Evolutionary conservation across 345 rosid genomes (phyloP).

Genomic region (Alliaria petiolata): DNA sequence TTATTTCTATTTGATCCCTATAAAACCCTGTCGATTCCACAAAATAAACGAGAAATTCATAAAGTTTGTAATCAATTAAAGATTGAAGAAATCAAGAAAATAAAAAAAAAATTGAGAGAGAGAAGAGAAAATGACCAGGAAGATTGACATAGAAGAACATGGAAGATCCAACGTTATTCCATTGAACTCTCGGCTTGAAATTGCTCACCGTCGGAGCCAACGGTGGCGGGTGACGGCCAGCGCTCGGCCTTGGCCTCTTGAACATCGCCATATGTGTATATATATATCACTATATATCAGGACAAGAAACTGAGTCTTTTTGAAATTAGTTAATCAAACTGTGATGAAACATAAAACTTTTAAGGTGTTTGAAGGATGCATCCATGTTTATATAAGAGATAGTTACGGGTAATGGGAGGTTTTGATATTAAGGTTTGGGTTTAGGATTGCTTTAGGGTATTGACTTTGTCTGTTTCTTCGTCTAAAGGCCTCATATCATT

Average conservation of each 20-base stretch:
- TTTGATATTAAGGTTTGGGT: constrained; percentile 25
- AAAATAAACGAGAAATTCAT: not conserved
- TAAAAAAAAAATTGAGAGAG: not conserved
- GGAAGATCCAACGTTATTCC: constrained; percentile 28
- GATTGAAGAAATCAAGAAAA: not conserved
- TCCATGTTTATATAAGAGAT: constrained; percentile 4
- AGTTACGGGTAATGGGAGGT: constrained; percentile 1
- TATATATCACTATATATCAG: not conserved
- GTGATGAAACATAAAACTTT: not conserved
- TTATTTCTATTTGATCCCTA: constrained; percentile 28
- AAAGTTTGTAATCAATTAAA: not conserved
- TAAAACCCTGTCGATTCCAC: constrained; percentile 24
- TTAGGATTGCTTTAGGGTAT: constrained; percentile 32
- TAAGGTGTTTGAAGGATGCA: constrained; percentile 7
- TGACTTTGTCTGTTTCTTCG: constrained; percentile 23
- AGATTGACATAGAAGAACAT: constrained; percentile 29
- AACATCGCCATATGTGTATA: not conserved
- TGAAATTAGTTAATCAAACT: not conserved
- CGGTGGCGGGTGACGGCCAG: constrained; percentile 30
- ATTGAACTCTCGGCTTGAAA: constrained; percentile 35
- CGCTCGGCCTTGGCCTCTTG: constrained; percentile 12
- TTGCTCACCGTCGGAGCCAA: constrained; percentile 32
- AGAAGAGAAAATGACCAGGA: constrained; percentile 25
- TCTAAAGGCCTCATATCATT: constrained; percentile 1
- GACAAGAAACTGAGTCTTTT: not conserved